These are phyloP conservation scores for Cytospora chrysosperma DNA, from an alignment of 2,329 filamentous ascomycete genomes.

Conservation along the genomic window DNA sequence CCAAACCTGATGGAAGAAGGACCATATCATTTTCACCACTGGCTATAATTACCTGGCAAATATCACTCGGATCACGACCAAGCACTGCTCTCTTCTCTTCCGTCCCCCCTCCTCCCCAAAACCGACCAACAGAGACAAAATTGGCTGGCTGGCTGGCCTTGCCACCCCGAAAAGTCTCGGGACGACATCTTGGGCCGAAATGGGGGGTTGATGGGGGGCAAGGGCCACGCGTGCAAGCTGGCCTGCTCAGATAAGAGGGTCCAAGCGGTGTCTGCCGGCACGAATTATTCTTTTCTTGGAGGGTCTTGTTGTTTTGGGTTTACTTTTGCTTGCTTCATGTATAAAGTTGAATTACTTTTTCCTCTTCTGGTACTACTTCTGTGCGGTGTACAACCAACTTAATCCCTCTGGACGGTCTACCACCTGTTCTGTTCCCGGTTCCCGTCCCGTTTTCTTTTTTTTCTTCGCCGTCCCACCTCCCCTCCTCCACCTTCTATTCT, in stretches of 20 bases:
- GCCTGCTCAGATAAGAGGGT: constrained; percentile 12
- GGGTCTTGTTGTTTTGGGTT: constrained; percentile 4
- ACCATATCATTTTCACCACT: background rate
- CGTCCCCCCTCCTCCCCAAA: background rate
- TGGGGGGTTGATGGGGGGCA: background rate
- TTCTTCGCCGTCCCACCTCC: background rate
- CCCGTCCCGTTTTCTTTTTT: background rate
- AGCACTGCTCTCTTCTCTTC: background rate
- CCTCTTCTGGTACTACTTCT: background rate
- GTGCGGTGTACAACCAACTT: constrained; percentile 9
- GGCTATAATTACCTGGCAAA: background rate
- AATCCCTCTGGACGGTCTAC: constrained; percentile 12
- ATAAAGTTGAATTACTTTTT: constrained; percentile 15
- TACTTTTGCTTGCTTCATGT: constrained; percentile 17
- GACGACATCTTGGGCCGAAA: too few relatives aligned
- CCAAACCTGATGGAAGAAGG: background rate
- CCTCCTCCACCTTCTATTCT: background rate
- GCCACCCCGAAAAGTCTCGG: background rate
- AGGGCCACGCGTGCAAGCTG: constrained; percentile 9
- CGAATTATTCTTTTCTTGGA: background rate
- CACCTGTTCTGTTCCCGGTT: constrained; percentile 1
- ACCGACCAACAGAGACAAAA: constrained; percentile 7
- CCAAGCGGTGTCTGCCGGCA: background rate
- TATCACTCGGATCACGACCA: background rate
- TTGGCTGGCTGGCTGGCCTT: constrained; percentile 9